Evolutionary conservation across 1,284 basidiomycete genomes (phyloP).

Genomic region (Trichosporon sp.): DNA sequence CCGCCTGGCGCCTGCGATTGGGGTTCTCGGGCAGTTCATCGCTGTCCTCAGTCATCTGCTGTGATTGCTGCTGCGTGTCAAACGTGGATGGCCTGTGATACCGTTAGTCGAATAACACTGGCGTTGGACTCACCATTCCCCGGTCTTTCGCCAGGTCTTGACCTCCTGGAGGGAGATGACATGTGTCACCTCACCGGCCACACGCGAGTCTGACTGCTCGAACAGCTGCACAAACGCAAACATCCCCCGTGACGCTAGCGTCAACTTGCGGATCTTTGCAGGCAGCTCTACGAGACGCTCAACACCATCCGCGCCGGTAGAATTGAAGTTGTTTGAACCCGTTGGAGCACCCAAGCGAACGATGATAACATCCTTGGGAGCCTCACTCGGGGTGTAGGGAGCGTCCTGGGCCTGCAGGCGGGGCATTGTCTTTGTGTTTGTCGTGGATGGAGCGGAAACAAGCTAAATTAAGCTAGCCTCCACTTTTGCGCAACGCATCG

Average conservation of each 20-base stretch:
- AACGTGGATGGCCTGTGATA: not conserved
- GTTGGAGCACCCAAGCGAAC: slow-evolving; percentile 45
- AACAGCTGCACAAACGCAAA: slow-evolving; percentile 47
- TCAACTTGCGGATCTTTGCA: slow-evolving; percentile 36
- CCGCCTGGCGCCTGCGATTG: slow-evolving; percentile 27
- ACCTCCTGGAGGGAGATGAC: slow-evolving; percentile 43
- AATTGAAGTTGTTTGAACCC: slow-evolving; percentile 47
- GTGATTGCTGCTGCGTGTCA: not conserved
- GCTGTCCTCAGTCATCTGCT: slow-evolving; percentile 19
- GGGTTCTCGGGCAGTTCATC: slow-evolving; percentile 33
- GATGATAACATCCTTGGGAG: slow-evolving; percentile 39
- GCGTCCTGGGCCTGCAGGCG: slow-evolving; percentile 22
- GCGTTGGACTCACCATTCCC: slow-evolving; percentile 44
- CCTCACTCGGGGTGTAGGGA: slow-evolving; percentile 36
- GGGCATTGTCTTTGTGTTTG: slow-evolving; percentile 26
- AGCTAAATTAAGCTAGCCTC: not conserved
- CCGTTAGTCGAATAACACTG: not conserved
- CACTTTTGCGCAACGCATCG: not conserved
- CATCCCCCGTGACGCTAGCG: slow-evolving; percentile 42
- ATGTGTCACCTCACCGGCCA: slow-evolving; percentile 48
- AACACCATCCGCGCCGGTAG: slow-evolving; percentile 35
- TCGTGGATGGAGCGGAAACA: not conserved
- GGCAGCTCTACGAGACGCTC: slow-evolving; percentile 49
- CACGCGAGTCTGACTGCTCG: slow-evolving; percentile 31
- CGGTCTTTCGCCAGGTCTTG: slow-evolving; percentile 45